Conservation (phyloP, 768 basidiomycete species). For the Peribolospora baueri region DNA sequence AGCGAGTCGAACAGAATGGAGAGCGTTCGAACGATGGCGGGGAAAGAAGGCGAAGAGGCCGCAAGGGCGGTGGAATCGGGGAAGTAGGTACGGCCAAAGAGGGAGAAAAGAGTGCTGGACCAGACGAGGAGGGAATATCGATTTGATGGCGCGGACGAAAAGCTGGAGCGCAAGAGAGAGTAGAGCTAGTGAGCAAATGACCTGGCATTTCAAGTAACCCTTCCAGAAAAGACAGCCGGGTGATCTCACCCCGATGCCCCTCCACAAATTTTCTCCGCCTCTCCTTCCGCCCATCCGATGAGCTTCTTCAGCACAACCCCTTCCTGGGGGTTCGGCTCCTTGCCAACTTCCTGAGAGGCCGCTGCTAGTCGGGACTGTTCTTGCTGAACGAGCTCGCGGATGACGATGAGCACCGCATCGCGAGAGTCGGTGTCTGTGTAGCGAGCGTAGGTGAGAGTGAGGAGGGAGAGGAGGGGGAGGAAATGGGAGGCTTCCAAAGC, state of each 20-base stretch:
- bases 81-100: background rate
- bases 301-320: constrained; percentile 39
- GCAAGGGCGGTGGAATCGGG: background rate
- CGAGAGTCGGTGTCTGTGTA: constrained; percentile 50
- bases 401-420: constrained; percentile 45
- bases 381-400: constrained; percentile 24
- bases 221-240: constrained; percentile 48
- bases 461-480: constrained; percentile 44
- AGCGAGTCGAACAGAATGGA: background rate
- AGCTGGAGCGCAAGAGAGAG: background rate
- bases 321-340: constrained; percentile 24
- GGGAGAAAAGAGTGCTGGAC: background rate
- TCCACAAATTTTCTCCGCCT: constrained; percentile 32
- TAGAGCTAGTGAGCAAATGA: background rate
- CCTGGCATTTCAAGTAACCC: background rate
- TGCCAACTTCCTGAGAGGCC: constrained; percentile 15
- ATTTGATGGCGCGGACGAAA: background rate
- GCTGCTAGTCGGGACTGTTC: constrained; percentile 16
- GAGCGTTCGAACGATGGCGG: background rate
- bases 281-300: constrained; percentile 47
- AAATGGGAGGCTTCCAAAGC: constrained; percentile 37
- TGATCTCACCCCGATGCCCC: constrained; percentile 22
- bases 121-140: background rate
- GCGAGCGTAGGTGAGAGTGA: constrained; percentile 52
- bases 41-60: background rate